Percentiles rank a stretch among this genome's conserved stretches.
These are phyloP conservation scores for Chiua virens DNA, from an alignment of 768 basidiomycete species.

Conservation along the genomic window DNA sequence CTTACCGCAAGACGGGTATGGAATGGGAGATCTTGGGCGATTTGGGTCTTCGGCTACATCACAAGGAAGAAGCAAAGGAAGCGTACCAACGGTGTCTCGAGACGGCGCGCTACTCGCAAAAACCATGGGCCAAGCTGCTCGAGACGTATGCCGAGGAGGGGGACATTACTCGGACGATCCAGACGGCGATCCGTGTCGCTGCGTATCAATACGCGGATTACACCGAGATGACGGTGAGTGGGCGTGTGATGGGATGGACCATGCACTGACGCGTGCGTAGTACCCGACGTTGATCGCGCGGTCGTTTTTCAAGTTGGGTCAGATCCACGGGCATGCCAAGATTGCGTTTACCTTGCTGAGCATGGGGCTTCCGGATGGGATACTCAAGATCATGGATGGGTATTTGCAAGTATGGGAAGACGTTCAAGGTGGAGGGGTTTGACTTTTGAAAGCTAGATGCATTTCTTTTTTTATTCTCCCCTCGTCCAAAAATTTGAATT, in stretches of 20 bases:
- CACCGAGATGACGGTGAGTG: constrained; percentile 80
- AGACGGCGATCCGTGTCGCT: constrained; percentile 89
- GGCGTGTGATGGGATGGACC: neutral
- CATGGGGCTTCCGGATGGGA: constrained; percentile 89
- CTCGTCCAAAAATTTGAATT: no score
- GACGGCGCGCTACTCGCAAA: constrained; percentile 77
- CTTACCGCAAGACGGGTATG: constrained; percentile 92
- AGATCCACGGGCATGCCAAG: constrained; percentile 91
- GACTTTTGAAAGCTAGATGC: constrained; percentile 52
- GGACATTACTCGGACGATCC: constrained; percentile 86
- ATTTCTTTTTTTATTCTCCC: neutral
- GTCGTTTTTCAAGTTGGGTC: constrained; percentile 90
- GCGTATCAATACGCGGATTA: constrained; percentile 92
- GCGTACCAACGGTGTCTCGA: constrained; percentile 96
- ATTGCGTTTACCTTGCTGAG: constrained; percentile 91
- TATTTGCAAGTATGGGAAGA: constrained; percentile 85
- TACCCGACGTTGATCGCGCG: constrained; percentile 91
- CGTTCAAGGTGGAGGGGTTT: constrained; percentile 85
- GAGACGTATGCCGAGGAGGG: constrained; percentile 98
- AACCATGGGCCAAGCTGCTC: constrained; percentile 91
- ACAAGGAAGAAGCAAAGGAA: constrained; percentile 98
- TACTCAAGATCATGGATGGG: constrained; percentile 90
- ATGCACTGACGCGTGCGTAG: constrained; percentile 20
- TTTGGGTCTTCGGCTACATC: constrained; percentile 87
- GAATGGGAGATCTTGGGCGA: constrained; percentile 99